These are phyloP conservation scores for Trichoderma gracile DNA, from an alignment of 2,329 filamentous ascomycete species.

Conservation along the genomic window DNA sequence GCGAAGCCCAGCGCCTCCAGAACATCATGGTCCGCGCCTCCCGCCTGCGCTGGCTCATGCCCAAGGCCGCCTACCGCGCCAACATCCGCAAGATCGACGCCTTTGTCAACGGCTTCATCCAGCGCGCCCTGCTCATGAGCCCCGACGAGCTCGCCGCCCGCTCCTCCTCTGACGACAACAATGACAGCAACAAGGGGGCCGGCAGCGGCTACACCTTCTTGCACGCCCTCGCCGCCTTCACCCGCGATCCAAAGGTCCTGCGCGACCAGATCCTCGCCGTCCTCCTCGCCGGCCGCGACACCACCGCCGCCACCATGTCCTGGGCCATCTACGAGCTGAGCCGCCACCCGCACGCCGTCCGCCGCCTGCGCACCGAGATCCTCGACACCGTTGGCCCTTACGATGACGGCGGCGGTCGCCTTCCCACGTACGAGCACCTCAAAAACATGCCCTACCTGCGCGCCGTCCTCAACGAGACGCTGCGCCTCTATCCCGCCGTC, in stretches of 20 bases:
- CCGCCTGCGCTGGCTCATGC: constrained; percentile 62
- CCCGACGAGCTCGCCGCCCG: constrained; percentile 71
- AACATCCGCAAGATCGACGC: constrained; percentile 69
- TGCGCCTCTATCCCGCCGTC: constrained; percentile 75
- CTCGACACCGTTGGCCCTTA: constrained; percentile 63
- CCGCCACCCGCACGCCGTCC: constrained; percentile 65
- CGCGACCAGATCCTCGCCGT: constrained; percentile 84
- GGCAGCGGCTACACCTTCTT: constrained; percentile 80
- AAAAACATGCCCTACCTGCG: constrained; percentile 86
- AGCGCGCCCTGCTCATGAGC: constrained; percentile 67
- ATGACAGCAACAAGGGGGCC: constrained; percentile 48
- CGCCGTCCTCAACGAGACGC: constrained; percentile 72
- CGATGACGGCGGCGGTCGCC: constrained; percentile 32
- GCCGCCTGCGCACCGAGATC: constrained; percentile 74
- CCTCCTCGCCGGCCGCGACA: constrained; percentile 83
- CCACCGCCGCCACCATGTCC: constrained; percentile 77
- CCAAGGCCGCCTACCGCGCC: constrained; percentile 62
- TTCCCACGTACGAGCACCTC: constrained; percentile 74
- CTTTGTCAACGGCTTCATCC: constrained; percentile 77
- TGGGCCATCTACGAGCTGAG: constrained; percentile 84
- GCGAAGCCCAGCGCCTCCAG: constrained; percentile 74
- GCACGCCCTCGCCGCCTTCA: constrained; percentile 79
- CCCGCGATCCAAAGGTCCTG: constrained; percentile 68
- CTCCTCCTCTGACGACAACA: constrained; percentile 36
- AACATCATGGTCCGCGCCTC: constrained; percentile 66